Evolutionary conservation across 768 basidiomycete species (phyloP), one percentile per base, ranked within the genome.

Genomic region (Crucibulum laeve): DNA sequence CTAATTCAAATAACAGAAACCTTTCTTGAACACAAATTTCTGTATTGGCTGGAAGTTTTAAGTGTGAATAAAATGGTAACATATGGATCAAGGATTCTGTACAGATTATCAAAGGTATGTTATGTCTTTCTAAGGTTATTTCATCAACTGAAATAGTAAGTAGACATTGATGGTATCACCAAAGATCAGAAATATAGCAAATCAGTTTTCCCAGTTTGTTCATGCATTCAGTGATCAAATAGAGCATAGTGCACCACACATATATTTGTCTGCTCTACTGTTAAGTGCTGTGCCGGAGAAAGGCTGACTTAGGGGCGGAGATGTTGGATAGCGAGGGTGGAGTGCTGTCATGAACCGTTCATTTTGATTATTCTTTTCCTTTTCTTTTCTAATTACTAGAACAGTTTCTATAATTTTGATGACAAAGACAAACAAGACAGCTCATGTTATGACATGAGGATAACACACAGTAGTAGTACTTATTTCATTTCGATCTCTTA

Each of bases 201-300:
- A n/a, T n/a, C 10, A 30, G 10, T 30, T 30, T n/a, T 10, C 10
- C n/a, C 8, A n/a, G 8, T 30, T 30, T 35, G 42, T 57, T 13
- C 15, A 26, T 15, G 26, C 38, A 4, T 59, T 59, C 24, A 36
- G 10, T n/a, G 21, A n/a, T 26, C 22, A 44, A 1, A 53, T 56
- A 14, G 6, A 41, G 17, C 45, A 54, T 21, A 53, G 49, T 47
- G 48, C 43, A 3, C 58, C 55, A 1, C 58, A 59, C 34, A 49
- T 59, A 15, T 59, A 59, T 46, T n/a, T 59, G 14, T 59, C 57
- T 15, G 57, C 52, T 3, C 33, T 61, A 10, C 53, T 57, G 25
- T 57, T 61, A n/a, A n/a, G n/a, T n/a, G n/a, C n/a, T n/a, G n/a
- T n/a, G n/a, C n/a, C n/a, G n/a, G n/a, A n/a, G n/a, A n/a, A n/a